Base-by-base conservation (phyloP, 306 rosid genomes). In the Fragaria nilgerrensis region DNA sequence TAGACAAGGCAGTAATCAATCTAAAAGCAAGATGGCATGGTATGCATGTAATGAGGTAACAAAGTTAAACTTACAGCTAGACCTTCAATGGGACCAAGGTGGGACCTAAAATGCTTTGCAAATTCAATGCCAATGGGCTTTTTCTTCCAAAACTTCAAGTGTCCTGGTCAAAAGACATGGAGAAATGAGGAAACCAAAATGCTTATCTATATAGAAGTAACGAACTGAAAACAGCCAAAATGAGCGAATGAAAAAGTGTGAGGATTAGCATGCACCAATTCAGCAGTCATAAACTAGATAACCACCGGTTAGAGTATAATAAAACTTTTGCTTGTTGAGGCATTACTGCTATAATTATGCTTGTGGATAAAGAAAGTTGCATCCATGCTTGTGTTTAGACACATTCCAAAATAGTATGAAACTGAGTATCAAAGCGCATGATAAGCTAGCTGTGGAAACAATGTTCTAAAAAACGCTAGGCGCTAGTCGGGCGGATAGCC, bases 101-200 rank as follows among this genome's bases (percentile, higher is more conserved):
- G 98, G 72, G 99, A 92, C 80, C 96, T 88, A 80, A 92, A 95
- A 83, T 95, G 99, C 80, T 95, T 95, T 37, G 99, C 99, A 79
- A 95, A 95, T 88, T 95, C 99, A 29, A 95, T 89, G 70, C 96
- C 97, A 25, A 88, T 34, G 41, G 97, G 85, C 84, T 78, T 95
- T 85, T 92, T 95, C 97, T 95, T 95, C 99, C 99, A 95, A 82
- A 95, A 95, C 82, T 95, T 95, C 87, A 95, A 84, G 86, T 95
- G 99, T 70, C 99, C 97, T 95, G 80, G 73, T 13, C 36, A 66
- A 23, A 25, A 37, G 70, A 74, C 13, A 61, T 34, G 25, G 9
- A 82, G 25, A 23, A 9, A 25, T 39, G 59, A 53, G 23, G 22
- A 6, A 17, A 19, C 6, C n/a, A 19, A 53, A 53, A 6, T 0